Conservation (phyloP, 129 eudicot genomes). For the Lactuca saligna region DNA sequence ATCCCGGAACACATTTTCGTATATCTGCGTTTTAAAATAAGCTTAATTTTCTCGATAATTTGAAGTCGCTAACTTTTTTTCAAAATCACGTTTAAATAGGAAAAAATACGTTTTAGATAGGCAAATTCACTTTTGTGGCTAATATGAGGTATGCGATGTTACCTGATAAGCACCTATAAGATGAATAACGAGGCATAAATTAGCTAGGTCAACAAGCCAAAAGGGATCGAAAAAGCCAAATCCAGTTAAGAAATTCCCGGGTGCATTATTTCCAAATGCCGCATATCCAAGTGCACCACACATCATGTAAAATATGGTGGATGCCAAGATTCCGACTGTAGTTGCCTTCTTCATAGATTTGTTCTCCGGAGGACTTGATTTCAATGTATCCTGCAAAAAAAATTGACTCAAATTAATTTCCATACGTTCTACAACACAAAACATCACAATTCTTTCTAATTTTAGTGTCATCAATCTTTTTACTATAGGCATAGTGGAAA, state of each 20-base stretch:
- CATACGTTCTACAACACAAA: no score
- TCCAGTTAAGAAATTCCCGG: slow-evolving; percentile 16
- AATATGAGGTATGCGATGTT: background rate
- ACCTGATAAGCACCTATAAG: slow-evolving; percentile 20
- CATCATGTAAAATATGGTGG: background rate
- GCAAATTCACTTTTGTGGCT: no score
- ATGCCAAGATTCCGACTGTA: background rate
- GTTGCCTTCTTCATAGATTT: slow-evolving; percentile 10
- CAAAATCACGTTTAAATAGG: no score
- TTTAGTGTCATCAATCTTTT: no score
- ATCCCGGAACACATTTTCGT: no score
- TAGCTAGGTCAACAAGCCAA: slow-evolving; percentile 7
- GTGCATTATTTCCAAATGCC: slow-evolving; percentile 16
- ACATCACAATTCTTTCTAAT: no score
- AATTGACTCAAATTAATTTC: no score
- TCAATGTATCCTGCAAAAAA: slow-evolving; percentile 1
- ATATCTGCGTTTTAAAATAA: no score
- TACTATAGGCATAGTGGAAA: no score
- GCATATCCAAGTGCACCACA: slow-evolving; percentile 15
- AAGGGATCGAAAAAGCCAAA: slow-evolving; percentile 15
- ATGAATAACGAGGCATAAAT: slow-evolving; percentile 2
- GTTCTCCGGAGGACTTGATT: slow-evolving; percentile 4
- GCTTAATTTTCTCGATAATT: no score
- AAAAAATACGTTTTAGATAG: no score
- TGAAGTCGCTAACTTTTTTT: no score